Percentiles rank a stretch among this genome's conserved stretches.
phyloP scores from a whole-genome alignment of 31 red algal genomes.

The Asparagopsis taxiformis region DNA sequence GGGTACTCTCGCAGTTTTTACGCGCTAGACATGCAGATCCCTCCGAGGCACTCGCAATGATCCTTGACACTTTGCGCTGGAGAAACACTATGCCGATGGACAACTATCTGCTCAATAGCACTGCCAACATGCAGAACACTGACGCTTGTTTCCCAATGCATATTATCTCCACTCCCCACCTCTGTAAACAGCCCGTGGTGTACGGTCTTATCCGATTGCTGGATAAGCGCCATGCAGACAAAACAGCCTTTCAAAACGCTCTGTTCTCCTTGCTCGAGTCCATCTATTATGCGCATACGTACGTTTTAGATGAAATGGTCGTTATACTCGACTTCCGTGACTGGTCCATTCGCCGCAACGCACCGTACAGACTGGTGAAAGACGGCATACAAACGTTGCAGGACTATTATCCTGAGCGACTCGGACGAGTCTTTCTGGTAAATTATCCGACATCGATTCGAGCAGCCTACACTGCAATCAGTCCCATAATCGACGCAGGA shows the following conservation, averaged over 20 bases:
- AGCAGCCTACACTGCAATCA: constrained; percentile 56
- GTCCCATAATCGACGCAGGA: constrained; percentile 57
- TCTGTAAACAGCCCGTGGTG: constrained; percentile 45
- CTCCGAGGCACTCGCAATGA: constrained; percentile 36
- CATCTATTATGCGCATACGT: constrained; percentile 44
- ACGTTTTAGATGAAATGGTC: constrained; percentile 60
- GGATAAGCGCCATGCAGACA: constrained; percentile 50
- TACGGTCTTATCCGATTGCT: constrained; percentile 54
- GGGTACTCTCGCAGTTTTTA: constrained; percentile 49
- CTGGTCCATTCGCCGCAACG: constrained; percentile 56
- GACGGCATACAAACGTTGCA: constrained; percentile 59
- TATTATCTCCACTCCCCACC: constrained; percentile 27
- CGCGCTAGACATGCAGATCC: constrained; percentile 47
- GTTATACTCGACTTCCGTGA: constrained; percentile 62
- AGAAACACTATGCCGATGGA: constrained; percentile 30
- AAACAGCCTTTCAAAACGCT: constrained; percentile 45
- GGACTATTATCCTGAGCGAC: constrained; percentile 58
- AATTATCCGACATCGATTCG: constrained; percentile 58
- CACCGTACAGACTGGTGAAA: constrained; percentile 57
- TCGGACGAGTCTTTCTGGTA: constrained; percentile 54
- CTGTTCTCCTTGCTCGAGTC: constrained; percentile 53
- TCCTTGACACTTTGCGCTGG: constrained; percentile 39
- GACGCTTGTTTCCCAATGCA: constrained; percentile 53
- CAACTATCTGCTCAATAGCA: constrained; percentile 13
- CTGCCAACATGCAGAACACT: constrained; percentile 22